Base-by-base conservation (phyloP, 371 early-diverging fungal genomes). In the Conidiobolus incongruus region DNA sequence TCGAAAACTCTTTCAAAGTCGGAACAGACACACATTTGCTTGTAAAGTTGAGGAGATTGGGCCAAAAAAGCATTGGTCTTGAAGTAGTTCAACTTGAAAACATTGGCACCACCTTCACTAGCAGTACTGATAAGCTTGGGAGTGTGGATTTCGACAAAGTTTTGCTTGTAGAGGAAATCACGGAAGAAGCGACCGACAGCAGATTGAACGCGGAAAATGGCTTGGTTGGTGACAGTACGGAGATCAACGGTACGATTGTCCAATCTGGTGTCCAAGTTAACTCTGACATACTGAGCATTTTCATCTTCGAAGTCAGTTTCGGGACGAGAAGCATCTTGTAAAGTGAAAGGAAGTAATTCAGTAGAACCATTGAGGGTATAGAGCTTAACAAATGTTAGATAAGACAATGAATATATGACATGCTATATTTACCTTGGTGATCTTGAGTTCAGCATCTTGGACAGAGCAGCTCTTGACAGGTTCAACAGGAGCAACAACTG, bases 41-140 rank as follows among this genome's bases (percentile, higher is more conserved):
- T 99, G 73, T 96, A 96, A 43, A 99, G 72, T 70, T 99, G 99
- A 39, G 99, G 99, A 16, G 95, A 93, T 63, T 99, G 99, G 22
- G 99, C 98, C 37, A 99, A 68, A 65, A 60, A 98, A 1, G 99
- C 99, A 24, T 68, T 70, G 24, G 62, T 64, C 58, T 96, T 90
- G 66, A 99, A 99, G 72, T 96, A 99, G 43, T 77, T 65, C 39
- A 99, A 81, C 57, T 75, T 71, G 72, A 99, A 99, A 10, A 98
- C 89, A 56, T 93, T 98, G 34, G 99, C 86, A 23, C 99, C 99
- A 49, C 99, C 99, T 65, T 99, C 99, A 48, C 82, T 84, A 11
- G 96, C 90, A 47, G 94, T 77, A 41, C 75, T 78, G 49, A 98
- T 81, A 49, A 99, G 70, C 71, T 99, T 99, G 47, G 99, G 96